These are phyloP conservation scores for Raphidocelis subcapitata DNA, from an alignment of 139 green algal genomes.

Conservation along the genomic window DNA sequence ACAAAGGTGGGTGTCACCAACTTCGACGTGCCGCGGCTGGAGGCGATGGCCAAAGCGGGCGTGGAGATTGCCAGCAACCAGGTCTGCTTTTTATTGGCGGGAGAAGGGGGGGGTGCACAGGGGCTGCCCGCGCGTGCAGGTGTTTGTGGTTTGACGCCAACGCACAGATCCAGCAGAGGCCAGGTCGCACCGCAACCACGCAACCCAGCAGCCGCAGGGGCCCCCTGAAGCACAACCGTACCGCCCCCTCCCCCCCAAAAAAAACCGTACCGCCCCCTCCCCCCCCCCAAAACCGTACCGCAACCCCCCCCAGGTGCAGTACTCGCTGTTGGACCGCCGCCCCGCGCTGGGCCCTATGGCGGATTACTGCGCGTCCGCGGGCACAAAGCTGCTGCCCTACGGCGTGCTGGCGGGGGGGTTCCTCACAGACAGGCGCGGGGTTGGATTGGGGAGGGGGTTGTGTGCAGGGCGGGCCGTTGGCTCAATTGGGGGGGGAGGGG, in stretches of 20 bases:
- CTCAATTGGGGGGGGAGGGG: background rate
- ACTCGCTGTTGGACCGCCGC: conserved; percentile 81
- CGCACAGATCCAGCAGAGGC: too few species aligned
- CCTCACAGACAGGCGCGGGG: conserved; percentile 64
- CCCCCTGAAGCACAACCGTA: background rate
- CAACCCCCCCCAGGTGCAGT: conserved; percentile 66
- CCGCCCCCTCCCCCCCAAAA: background rate
- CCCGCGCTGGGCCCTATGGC: conserved; percentile 71
- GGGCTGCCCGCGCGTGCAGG: background rate
- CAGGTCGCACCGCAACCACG: too few species aligned
- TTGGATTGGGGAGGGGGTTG: too few species aligned
- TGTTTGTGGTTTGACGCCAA: too few species aligned
- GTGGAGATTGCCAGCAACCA: conserved; percentile 71
- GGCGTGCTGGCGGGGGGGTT: conserved; percentile 81
- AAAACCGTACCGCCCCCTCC: background rate
- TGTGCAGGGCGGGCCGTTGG: conserved; percentile 15
- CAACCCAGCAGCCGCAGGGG: too few species aligned
- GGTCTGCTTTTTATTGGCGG: conserved; percentile 17
- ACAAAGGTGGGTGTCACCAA: conserved; percentile 87
- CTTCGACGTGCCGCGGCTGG: conserved; percentile 74
- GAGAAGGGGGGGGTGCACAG: background rate
- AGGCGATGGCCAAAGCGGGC: conserved; percentile 69
- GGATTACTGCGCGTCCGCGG: conserved; percentile 56
- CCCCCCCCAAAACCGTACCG: background rate
- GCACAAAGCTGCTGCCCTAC: conserved; percentile 79